A percentile compares a stretch with the other conserved stretches of the same genome.
Conservation (phyloP, 345 rosid species). For the Eucalyptus erythrocorys region DNA sequence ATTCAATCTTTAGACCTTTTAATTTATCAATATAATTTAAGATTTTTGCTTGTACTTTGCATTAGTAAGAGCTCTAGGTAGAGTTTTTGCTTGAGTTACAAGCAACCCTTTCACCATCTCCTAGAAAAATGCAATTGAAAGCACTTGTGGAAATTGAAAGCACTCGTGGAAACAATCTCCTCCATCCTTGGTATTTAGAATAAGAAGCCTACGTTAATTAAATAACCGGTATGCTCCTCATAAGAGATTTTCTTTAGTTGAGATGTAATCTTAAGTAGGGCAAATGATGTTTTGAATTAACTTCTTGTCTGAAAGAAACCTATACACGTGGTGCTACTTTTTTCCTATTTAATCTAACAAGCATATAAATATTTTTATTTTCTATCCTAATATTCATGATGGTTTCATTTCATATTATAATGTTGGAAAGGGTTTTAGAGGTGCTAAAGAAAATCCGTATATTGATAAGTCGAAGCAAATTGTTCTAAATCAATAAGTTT, state of each 20-base stretch:
- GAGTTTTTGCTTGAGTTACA: background rate
- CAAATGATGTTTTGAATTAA: too few species aligned
- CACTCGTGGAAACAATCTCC: background rate
- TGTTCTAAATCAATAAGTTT: too few species aligned
- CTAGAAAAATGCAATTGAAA: background rate
- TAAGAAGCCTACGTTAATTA: background rate
- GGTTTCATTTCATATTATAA: background rate
- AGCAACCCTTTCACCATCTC: background rate
- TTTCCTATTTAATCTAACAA: background rate
- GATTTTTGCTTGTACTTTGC: background rate
- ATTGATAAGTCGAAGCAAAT: background rate
- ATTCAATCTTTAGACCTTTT: too few species aligned
- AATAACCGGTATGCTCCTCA: background rate
- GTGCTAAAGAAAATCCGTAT: background rate
- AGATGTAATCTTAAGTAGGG: background rate
- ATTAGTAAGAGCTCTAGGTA: background rate
- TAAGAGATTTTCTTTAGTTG: background rate
- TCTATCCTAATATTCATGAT: background rate
- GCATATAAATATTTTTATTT: background rate
- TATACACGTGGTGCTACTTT: background rate
- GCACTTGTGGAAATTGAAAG: background rate
- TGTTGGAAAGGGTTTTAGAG: background rate
- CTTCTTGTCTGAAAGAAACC: background rate
- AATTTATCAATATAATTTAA: too few species aligned
- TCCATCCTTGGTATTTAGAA: background rate